Evolutionary conservation across 306 rosid species (phyloP), one percentile per base, ranked within the genome.

Genomic region (Hippophae rhamnoides): DNA sequence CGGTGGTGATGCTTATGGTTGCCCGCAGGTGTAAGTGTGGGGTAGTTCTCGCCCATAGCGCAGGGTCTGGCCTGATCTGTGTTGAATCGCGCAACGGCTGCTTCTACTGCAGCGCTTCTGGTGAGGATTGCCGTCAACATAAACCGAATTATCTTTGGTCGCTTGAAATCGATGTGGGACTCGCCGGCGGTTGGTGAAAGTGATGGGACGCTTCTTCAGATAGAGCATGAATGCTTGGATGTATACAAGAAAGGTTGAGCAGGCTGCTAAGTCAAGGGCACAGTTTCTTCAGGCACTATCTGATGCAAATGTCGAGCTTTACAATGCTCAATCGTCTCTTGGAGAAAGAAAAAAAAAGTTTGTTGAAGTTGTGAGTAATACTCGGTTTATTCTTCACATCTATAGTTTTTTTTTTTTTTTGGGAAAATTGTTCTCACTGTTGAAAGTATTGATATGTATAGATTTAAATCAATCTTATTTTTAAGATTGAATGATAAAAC

Each of bases 231-330:
- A 50, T 88, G 99, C 65, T 78, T 88, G 81, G 95, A 92, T 69
- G 99, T 92, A 23, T 92, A 88, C 78, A 84, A 77, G 84, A 84
- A 92, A 86, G 86, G 99, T 92, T 45, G 95, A 85, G 81, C 97
- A 71, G 76, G 99, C 99, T 68, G 72, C 89, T 48, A 92, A 84
- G 76, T 92, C 99, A 23, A 92, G 95, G 81, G 97, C 95, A 52
- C 87, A 84, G 66, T 85, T 93, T 47, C 94, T 88, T 78, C 89
- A 88, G 74, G 84, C 95, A 46, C 61, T 93, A 60, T 93, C 95
- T 47, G 87, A 93, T 77, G 86, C 84, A 46, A 82, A 82, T 72
- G 77, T 67, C 55, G 95, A 93, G 62, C 84, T 93, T 66, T 93
- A 90, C 25, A 75, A 56, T 66, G 97, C 89, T 70, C 78, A 71